phyloP scores from a whole-genome alignment of 495 filamentous ascomycete genomes.

The Neurospora sp. region DNA sequence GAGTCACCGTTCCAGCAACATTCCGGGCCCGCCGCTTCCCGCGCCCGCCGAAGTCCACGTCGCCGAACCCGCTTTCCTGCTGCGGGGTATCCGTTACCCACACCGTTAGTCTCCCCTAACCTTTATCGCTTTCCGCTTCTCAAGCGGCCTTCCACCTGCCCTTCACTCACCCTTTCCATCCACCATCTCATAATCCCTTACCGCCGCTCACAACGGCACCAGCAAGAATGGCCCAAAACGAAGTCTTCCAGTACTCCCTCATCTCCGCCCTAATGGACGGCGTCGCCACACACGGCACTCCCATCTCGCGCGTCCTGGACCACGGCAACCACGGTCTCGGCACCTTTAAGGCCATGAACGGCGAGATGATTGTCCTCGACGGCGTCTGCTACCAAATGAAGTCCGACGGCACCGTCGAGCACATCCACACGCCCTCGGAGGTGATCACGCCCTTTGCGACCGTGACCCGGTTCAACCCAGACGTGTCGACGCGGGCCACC shows the following conservation, averaged over 20 bases:
- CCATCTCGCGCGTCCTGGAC: constrained; percentile 23
- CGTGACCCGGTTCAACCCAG: constrained; percentile 30
- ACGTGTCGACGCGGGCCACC: constrained; percentile 8
- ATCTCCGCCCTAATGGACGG: constrained; percentile 45
- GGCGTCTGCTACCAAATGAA: constrained; percentile 38
- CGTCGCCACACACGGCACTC: constrained; percentile 31
- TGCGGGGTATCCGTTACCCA: neutral
- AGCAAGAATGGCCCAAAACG: constrained; percentile 24
- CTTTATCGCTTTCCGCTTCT: neutral
- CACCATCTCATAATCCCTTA: neutral
- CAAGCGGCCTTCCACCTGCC: neutral
- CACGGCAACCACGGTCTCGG: constrained; percentile 44
- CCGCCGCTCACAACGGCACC: neutral
- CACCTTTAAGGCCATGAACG: constrained; percentile 38
- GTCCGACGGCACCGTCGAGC: constrained; percentile 24
- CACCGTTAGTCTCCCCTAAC: neutral
- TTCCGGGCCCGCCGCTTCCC: neutral
- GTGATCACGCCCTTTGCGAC: constrained; percentile 35
- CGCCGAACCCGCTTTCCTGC: neutral
- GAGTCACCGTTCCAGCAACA: neutral
- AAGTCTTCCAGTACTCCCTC: constrained; percentile 43
- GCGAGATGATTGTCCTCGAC: constrained; percentile 45
- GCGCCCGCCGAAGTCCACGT: neutral
- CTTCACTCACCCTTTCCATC: neutral
- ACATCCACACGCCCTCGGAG: constrained; percentile 10